A percentile compares a stretch with the other conserved stretches of the same genome.
phyloP scores from a whole-genome alignment of 331 rosid genomes.

The Quercus phellos region DNA sequence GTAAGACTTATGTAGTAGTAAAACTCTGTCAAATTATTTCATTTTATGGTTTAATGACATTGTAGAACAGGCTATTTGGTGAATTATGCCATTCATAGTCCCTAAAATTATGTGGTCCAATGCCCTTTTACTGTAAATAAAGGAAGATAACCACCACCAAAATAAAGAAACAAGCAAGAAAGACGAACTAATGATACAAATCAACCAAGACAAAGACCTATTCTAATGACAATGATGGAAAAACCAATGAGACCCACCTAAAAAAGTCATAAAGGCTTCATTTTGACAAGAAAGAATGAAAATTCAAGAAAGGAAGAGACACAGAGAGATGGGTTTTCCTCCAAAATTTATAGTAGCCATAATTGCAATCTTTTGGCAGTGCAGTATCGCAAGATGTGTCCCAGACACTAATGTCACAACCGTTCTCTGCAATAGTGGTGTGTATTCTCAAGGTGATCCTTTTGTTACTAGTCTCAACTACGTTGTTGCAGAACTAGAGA shows the following conservation, averaged over 20 bases:
- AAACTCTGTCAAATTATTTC: too few species aligned
- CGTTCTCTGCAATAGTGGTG: conserved; percentile 49
- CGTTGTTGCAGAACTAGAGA: conserved; percentile 42
- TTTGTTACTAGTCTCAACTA: conserved; percentile 45
- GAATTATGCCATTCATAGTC: too few species aligned
- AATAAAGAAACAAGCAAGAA: not conserved
- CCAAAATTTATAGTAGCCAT: conserved; percentile 10
- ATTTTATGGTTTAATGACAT: too few species aligned
- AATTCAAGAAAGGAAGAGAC: not conserved
- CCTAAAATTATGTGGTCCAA: too few species aligned
- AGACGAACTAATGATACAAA: not conserved
- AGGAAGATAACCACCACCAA: not conserved
- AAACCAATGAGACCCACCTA: not conserved
- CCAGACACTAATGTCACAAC: conserved; percentile 37
- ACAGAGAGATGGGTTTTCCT: conserved; percentile 16
- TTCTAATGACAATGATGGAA: not conserved
- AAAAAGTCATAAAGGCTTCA: not conserved
- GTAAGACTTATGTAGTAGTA: too few species aligned
- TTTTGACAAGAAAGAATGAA: not conserved
- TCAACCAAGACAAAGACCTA: not conserved
- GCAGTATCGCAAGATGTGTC: conserved; percentile 14
- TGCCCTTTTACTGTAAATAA: too few species aligned
- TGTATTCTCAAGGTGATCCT: conserved; percentile 54
- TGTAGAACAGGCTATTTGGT: too few species aligned
- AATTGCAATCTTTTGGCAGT: conserved; percentile 15